These are phyloP conservation scores for Talaromyces sp. DNA, from an alignment of 2,329 filamentous ascomycete genomes.

Conservation along the genomic window DNA sequence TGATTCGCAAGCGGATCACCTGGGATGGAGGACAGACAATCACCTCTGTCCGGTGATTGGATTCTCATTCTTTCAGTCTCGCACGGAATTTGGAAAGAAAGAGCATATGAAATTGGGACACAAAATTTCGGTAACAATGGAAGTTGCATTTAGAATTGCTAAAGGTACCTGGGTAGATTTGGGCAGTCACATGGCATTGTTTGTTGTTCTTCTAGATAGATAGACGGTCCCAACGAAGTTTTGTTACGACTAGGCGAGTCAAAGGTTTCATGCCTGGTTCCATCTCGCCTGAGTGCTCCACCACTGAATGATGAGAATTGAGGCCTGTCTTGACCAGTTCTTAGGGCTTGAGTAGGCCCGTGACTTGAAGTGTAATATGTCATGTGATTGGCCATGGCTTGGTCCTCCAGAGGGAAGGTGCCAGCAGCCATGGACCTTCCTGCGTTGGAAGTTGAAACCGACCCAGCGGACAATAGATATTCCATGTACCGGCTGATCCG, in stretches of 20 bases:
- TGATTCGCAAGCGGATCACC: conserved; percentile 19
- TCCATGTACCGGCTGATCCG: neutral
- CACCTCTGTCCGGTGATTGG: conserved; percentile 13
- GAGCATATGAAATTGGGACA: neutral
- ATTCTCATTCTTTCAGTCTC: neutral
- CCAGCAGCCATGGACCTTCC: too few species aligned
- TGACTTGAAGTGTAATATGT: too few species aligned
- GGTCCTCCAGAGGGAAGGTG: too few species aligned
- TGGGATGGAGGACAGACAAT: conserved; percentile 22
- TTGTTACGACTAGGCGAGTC: neutral
- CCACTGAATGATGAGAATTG: too few species aligned
- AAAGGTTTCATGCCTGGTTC: neutral
- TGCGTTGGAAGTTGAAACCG: neutral
- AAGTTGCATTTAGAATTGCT: neutral
- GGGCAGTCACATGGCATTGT: neutral
- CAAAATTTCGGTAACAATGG: neutral
- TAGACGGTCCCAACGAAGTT: neutral
- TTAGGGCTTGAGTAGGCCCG: too few species aligned
- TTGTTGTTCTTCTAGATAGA: neutral
- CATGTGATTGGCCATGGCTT: too few species aligned
- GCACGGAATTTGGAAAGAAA: neutral
- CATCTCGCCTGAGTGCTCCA: neutral
- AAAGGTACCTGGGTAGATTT: neutral
- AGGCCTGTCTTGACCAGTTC: too few species aligned
- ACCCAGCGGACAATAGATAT: neutral